Conservation (phyloP, 2,329 filamentous ascomycete genomes). For the Teratosphaeria zuluensis region DNA sequence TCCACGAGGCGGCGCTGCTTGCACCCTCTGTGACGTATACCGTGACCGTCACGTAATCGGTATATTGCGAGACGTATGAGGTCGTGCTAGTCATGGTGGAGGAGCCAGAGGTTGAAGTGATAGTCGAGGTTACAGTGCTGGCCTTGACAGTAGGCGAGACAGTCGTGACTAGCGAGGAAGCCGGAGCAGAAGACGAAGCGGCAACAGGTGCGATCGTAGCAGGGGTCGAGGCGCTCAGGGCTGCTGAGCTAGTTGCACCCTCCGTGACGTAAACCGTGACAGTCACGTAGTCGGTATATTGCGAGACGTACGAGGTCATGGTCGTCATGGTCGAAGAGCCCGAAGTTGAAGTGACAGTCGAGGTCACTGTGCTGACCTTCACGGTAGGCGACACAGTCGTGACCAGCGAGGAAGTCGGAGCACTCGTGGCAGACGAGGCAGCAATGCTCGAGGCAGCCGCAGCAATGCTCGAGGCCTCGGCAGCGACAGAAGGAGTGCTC, state of each 20-base stretch:
- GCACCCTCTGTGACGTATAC: background rate
- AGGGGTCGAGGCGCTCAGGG: background rate
- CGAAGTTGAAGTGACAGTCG: background rate
- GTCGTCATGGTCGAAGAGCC: background rate
- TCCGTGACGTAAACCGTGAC: background rate
- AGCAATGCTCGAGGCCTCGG: background rate
- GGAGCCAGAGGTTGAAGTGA: background rate
- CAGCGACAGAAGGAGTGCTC: background rate
- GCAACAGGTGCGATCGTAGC: background rate
- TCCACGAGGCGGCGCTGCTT: background rate
- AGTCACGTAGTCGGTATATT: background rate
- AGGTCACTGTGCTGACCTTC: background rate
- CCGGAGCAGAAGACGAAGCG: background rate
- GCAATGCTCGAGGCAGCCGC: background rate
- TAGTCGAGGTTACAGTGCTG: background rate
- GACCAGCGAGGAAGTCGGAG: background rate
- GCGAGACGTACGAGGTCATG: background rate
- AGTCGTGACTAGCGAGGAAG: background rate
- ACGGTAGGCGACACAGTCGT: background rate
- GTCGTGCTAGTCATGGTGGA: background rate
- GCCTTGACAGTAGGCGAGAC: background rate
- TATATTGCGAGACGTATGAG: background rate
- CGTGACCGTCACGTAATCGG: background rate
- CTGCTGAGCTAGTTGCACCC: background rate
- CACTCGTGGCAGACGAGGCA: background rate